A percentile compares a stretch with the other conserved stretches of the same genome.
Evolutionary conservation across 164 flowering plant species (phyloP).

Genomic region (Tinospora cordifolia): DNA sequence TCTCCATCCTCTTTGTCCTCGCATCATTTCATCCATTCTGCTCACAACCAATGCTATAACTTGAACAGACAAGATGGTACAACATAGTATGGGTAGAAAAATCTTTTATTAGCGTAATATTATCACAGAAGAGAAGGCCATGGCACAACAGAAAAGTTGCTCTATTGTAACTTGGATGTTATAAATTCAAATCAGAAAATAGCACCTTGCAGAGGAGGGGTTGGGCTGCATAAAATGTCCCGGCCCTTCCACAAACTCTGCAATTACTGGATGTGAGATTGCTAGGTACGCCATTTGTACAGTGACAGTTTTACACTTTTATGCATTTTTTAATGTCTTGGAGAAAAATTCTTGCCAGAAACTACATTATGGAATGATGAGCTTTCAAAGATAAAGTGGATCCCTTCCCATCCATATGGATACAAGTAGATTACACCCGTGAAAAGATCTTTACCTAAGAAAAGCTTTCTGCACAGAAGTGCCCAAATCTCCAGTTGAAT

Average conservation of each 20-base stretch:
- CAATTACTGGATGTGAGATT: no score
- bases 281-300: no score
- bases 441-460: constrained; percentile 50
- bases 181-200: not conserved
- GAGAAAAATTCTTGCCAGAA: no score
- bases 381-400: not conserved
- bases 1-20: constrained; percentile 99
- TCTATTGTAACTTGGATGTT: not conserved
- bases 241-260: not conserved
- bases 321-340: no score
- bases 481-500: constrained; percentile 74
- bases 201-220: not conserved
- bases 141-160: not conserved
- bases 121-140: not conserved
- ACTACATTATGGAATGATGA: not conserved
- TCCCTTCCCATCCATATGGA: not conserved
- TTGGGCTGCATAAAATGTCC: not conserved
- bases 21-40: constrained; percentile 99
- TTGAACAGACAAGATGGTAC: not conserved
- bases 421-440: not conserved
- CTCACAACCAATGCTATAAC: constrained; percentile 13
- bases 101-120: not conserved
- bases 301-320: no score
- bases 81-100: not conserved
- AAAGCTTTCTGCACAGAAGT: constrained; percentile 78